Percentiles rank a stretch among this genome's conserved stretches.
Evolutionary conservation across 768 basidiomycete species (phyloP).

Genomic region (Russula sp.): DNA sequence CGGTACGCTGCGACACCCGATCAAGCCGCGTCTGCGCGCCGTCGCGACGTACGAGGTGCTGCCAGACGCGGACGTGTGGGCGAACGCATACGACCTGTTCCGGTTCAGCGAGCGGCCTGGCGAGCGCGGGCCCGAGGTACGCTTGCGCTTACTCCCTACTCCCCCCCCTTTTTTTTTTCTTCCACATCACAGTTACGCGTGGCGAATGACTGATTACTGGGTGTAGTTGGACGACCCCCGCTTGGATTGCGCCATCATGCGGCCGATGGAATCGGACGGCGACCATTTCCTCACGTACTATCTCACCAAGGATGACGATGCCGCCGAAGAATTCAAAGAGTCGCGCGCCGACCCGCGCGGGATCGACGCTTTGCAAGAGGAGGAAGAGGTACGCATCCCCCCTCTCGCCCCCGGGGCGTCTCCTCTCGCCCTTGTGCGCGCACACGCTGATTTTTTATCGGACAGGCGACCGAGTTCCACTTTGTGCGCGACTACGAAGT

Average conservation of each 20-base stretch:
- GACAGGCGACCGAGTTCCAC: slow-evolving; percentile 63
- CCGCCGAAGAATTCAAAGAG: slow-evolving; percentile 60
- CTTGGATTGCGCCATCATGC: slow-evolving; percentile 76
- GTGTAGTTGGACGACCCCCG: slow-evolving; percentile 68
- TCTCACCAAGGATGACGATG: slow-evolving; percentile 68
- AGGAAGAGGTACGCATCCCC: slow-evolving; percentile 40
- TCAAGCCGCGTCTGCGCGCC: slow-evolving; percentile 66
- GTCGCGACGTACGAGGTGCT: slow-evolving; percentile 78
- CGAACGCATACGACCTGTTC: slow-evolving; percentile 85
- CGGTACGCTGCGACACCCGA: slow-evolving; percentile 62
- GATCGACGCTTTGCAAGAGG: slow-evolving; percentile 41
- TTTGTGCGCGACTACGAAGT: slow-evolving; percentile 84
- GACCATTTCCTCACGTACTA: slow-evolving; percentile 87
- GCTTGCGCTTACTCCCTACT: slow-evolving; percentile 20
- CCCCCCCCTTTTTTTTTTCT: background rate
- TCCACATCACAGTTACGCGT: background rate
- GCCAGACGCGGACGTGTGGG: slow-evolving; percentile 83
- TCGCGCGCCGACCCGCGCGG: slow-evolving; percentile 39
- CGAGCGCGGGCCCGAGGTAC: slow-evolving; percentile 63
- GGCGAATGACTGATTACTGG: background rate
- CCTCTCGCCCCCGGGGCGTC: too few relatives aligned
- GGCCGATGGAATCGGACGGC: slow-evolving; percentile 84
- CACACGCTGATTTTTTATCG: background rate
- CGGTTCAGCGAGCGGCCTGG: slow-evolving; percentile 81
- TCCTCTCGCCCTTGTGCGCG: background rate